These are phyloP conservation scores for Torulaspora delbrueckii DNA, from an alignment of 805 yeast species.

Conservation along the genomic window DNA sequence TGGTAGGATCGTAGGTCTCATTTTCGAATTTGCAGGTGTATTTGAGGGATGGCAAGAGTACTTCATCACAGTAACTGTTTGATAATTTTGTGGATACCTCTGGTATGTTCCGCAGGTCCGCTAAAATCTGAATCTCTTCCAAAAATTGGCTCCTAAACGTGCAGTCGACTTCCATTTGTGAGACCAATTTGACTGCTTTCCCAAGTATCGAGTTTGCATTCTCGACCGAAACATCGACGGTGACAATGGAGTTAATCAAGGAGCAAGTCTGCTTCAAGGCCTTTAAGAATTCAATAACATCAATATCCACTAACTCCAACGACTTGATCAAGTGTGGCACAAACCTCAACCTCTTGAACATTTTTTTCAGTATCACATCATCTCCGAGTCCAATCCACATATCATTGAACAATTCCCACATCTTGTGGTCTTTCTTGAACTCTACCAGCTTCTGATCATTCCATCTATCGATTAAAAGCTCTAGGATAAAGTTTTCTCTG, in stretches of 20 bases:
- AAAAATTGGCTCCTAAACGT: conserved; percentile 11
- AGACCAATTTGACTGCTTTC: conserved; percentile 13
- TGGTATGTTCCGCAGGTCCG: conserved; percentile 17
- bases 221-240: conserved; percentile 27
- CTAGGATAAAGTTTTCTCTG: conserved; percentile 49
- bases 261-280: conserved; percentile 18
- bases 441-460: conserved; percentile 42
- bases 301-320: conserved; percentile 12
- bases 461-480: conserved; percentile 55
- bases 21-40: conserved; percentile 12
- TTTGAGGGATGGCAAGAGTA: conserved; percentile 22
- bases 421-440: conserved; percentile 40
- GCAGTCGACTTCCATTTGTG: neutral
- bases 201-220: conserved; percentile 24
- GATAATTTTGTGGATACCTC: conserved; percentile 21
- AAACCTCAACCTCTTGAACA: conserved; percentile 41
- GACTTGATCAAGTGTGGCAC: conserved; percentile 28
- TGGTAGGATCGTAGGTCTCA: neutral
- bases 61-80: conserved; percentile 17
- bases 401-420: conserved; percentile 49
- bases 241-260: conserved; percentile 24
- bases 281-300: conserved; percentile 10
- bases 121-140: conserved; percentile 20
- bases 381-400: conserved; percentile 37
- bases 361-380: conserved; percentile 36